Evolutionary conservation across 768 basidiomycete species (phyloP), one percentile per base, ranked within the genome.

Genomic region (Jaapia argillacea): DNA sequence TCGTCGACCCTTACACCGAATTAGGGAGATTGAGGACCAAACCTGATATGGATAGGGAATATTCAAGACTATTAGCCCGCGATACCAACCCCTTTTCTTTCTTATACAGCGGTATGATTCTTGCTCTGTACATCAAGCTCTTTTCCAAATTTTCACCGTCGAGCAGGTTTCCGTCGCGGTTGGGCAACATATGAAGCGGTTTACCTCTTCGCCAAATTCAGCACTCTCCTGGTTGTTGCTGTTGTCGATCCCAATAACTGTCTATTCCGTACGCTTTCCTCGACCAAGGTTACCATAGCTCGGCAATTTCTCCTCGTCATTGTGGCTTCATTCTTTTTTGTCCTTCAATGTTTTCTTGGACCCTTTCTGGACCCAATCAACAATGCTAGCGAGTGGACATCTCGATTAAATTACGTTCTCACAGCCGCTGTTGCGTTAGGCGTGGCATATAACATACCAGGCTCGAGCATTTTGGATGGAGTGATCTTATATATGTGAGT

Each of bases 351-450:
- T 50, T 54, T 72, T 23, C 61, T 75, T 42, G 67, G 69, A 1
- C 81, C 84, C 4, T 85, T 85, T 56, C 52, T 79, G 45, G 75
- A 85, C 52, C 81, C 81, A 16, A 71, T 80, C 45, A 75, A 75
- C 57, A 86, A 86, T 58, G 80, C 81, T 1, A 80, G 76, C 56
- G 83, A 86, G 68, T 83, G 79, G 75, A 70, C 71, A 7, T 84
- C 81, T 36, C 61, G 85, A 40, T 57, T 81, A 36, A 81, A 81
- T 56, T 89, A 85, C 58, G 68, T 86, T 33, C 53, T 71, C 23
- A 82, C 84, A 6, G 70, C 84, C 24, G 57, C 69, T 18, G 69
- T 82, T 25, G 79, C 85, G 3, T 66, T 88, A 18, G 61, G 68
- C n/a, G 73, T 81, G 39, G 75, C 75, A 16, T 58, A 82, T 41